Percentiles rank a stretch among this genome's conserved stretches.
Conservation (phyloP, 306 rosid genomes). For the apple (Malus domestica) region ASM211411v1 NC_041796.1:13509501-13510000, state of each 20-base stretch:
- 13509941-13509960: not conserved
- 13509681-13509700: too few relatives aligned
- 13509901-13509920: not conserved
- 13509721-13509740: not conserved
- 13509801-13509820: not conserved
- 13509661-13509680: too few relatives aligned
- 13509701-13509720: too few relatives aligned
- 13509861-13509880: not conserved
- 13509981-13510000: not conserved
- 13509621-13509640: too few relatives aligned
- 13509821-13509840: constrained; percentile 2
- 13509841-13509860: not conserved
- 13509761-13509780: not conserved
- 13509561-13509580: too few relatives aligned
- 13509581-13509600: too few relatives aligned
- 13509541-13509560: too few relatives aligned
- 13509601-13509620: too few relatives aligned
- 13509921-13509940: not conserved
- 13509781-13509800: too few relatives aligned
- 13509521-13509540: too few relatives aligned
- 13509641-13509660: too few relatives aligned
- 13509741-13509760: not conserved
- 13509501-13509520: too few relatives aligned
- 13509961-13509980: not conserved
- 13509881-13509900: constrained; percentile 7